Evolutionary conservation across 1,284 basidiomycete genomes (phyloP).

Genomic region (Ganoderma lucidum): DNA sequence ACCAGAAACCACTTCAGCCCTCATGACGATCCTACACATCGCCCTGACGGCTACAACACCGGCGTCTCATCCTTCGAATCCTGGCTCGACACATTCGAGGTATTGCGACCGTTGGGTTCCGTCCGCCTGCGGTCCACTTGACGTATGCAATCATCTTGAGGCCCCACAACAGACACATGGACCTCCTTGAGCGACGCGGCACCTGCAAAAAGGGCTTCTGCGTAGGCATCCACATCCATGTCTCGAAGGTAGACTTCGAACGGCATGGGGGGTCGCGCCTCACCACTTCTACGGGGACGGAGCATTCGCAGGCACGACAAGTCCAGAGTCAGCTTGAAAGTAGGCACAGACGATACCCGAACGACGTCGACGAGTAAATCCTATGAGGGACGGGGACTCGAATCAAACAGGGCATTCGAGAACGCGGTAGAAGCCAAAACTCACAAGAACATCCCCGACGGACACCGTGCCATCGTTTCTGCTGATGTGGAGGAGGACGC

Average conservation of each 20-base stretch:
- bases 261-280: neutral
- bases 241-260: neutral
- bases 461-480: neutral
- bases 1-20: neutral
- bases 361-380: neutral
- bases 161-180: neutral
- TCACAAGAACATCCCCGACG: neutral
- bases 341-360: neutral
- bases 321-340: neutral
- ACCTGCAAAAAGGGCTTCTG: neutral
- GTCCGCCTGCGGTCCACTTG: neutral
- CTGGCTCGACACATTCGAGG: neutral
- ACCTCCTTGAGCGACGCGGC: neutral
- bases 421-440: neutral
- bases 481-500: neutral
- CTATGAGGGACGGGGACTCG: neutral
- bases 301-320: neutral
- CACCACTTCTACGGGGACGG: neutral
- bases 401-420: neutral
- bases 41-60: neutral
- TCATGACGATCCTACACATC: neutral
- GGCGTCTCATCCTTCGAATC: neutral
- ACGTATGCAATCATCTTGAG: neutral
- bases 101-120: neutral
- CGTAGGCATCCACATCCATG: neutral